Conservation (phyloP, 176 grass and related monocot species). For the Phoenix dactylifera region DNA sequence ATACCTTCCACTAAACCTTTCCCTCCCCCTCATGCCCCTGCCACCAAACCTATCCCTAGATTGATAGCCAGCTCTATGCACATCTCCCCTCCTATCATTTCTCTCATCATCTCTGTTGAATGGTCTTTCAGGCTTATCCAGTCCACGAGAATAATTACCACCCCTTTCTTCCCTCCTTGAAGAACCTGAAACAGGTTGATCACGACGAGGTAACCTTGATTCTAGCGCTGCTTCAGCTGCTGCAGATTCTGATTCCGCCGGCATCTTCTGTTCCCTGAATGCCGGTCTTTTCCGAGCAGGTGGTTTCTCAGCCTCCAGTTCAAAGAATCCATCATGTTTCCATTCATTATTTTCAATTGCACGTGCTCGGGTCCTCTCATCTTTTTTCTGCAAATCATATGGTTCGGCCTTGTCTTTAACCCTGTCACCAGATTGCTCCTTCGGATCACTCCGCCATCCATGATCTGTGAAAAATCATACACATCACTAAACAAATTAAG, state of each 20-base stretch:
- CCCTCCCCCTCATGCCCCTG: constrained; percentile 43
- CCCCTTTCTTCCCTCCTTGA: constrained; percentile 48
- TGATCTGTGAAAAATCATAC: constrained; percentile 36
- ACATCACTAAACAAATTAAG: constrained; percentile 2
- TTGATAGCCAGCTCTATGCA: constrained; percentile 40
- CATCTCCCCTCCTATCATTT: constrained; percentile 29
- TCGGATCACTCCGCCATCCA: constrained; percentile 42
- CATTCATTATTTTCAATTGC: constrained; percentile 33
- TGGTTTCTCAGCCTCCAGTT: constrained; percentile 38
- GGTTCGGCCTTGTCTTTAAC: constrained; percentile 19
- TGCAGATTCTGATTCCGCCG: constrained; percentile 25
- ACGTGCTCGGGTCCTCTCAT: constrained; percentile 22
- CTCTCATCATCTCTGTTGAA: constrained; percentile 36
- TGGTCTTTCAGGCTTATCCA: constrained; percentile 13
- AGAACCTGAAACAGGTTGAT: constrained; percentile 27
- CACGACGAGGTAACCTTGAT: constrained; percentile 17
- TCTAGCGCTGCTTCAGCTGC: constrained; percentile 13
- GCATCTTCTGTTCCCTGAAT: constrained; percentile 45
- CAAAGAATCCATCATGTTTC: constrained; percentile 61
- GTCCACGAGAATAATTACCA: constrained; percentile 22
- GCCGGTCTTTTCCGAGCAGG: constrained; percentile 36
- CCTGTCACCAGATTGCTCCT: constrained; percentile 31
- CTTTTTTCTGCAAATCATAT: constrained; percentile 27
- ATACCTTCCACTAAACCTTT: constrained; percentile 35
- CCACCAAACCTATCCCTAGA: constrained; percentile 43